phyloP scores from a whole-genome alignment of 2,329 filamentous ascomycete genomes.

The Fusarium avenaceum region DNA sequence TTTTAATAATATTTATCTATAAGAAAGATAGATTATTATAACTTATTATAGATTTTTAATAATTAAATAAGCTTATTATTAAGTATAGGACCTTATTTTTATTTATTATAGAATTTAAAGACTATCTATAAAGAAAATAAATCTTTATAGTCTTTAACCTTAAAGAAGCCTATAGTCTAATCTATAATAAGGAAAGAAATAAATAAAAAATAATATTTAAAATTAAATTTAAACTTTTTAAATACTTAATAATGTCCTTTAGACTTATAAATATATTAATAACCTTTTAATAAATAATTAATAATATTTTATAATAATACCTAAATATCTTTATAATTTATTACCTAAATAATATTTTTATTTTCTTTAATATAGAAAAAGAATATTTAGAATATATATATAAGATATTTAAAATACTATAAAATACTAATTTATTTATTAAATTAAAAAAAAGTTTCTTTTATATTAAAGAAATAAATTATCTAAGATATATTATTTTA shows the following conservation, averaged over 20 bases:
- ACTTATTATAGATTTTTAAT: slow-evolving; percentile 47
- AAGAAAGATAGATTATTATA: slow-evolving; percentile 43
- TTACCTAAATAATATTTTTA: too few relatives aligned
- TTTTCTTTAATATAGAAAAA: too few relatives aligned
- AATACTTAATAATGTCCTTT: not conserved
- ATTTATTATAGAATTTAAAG: slow-evolving; percentile 48
- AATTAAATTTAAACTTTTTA: slow-evolving; percentile 47
- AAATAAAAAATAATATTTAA: slow-evolving; percentile 43
- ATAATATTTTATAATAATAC: slow-evolving; percentile 17
- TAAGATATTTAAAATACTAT: too few relatives aligned
- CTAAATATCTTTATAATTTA: too few relatives aligned
- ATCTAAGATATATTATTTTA: too few relatives aligned
- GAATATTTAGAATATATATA: too few relatives aligned
- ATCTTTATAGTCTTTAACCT: slow-evolving; percentile 37
- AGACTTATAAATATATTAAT: not conserved
- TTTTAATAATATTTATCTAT: slow-evolving; percentile 37
- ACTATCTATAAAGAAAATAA: slow-evolving; percentile 34
- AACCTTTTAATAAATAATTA: slow-evolving; percentile 43
- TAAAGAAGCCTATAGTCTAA: slow-evolving; percentile 49
- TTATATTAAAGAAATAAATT: too few relatives aligned
- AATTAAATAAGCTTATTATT: slow-evolving; percentile 47
- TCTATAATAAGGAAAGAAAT: slow-evolving; percentile 44
- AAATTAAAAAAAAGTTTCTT: too few relatives aligned
- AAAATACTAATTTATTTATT: too few relatives aligned
- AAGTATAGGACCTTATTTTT: slow-evolving; percentile 29